phyloP scores from a whole-genome alignment of 2,329 filamentous ascomycete genomes.

The Cryphonectria naterciae region DNA sequence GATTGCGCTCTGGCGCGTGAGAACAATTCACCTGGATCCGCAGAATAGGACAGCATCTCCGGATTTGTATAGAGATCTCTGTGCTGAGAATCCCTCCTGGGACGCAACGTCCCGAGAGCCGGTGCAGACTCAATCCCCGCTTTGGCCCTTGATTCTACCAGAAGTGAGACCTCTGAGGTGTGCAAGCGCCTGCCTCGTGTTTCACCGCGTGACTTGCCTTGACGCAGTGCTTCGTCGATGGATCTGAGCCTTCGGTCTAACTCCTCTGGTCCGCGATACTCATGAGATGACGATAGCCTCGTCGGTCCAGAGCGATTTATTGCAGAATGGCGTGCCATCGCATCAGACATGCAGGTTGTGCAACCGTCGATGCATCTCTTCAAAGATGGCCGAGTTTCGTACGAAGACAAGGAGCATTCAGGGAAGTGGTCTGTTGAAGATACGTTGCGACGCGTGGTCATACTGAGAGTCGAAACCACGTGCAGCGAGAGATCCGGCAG shows the following conservation, averaged over 20 bases:
- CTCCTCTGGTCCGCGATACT: not conserved
- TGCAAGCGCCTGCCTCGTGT: not conserved
- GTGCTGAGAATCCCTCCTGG: not conserved
- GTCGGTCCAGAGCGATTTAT: not conserved
- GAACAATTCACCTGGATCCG: not conserved
- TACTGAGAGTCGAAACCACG: not conserved
- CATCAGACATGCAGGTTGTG: not conserved
- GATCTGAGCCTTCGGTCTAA: conserved; percentile 11
- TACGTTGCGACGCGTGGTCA: not conserved
- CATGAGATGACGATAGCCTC: not conserved
- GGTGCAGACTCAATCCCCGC: no score
- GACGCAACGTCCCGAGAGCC: not conserved
- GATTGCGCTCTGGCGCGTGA: not conserved
- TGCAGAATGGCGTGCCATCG: no score
- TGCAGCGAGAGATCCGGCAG: not conserved
- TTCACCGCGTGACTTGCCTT: not conserved
- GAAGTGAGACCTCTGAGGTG: conserved; percentile 9
- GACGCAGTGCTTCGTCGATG: not conserved
- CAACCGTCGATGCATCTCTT: not conserved
- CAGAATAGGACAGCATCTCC: not conserved
- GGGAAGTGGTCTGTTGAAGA: not conserved
- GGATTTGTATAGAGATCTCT: not conserved
- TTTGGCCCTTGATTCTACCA: not conserved
- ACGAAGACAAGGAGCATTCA: no score
- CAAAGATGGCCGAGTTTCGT: not conserved